Evolutionary conservation across 306 rosid species (phyloP).

Genomic region (Abrus pulchellus): DNA sequence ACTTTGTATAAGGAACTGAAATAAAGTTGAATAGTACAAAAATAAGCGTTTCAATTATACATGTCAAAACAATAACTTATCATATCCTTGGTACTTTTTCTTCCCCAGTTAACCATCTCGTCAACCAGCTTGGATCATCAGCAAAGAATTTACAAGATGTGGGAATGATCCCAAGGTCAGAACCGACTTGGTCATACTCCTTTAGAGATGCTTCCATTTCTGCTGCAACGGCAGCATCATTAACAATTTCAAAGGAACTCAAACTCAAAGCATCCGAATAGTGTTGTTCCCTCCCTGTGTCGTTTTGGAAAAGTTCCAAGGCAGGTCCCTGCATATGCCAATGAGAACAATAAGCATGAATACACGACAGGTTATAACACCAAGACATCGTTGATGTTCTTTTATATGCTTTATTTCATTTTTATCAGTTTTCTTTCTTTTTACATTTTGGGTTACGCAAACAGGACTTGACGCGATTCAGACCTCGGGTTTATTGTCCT

Average conservation of each 20-base stretch:
- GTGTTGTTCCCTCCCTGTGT: constrained; percentile 76
- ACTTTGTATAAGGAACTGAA: constrained; percentile 33
- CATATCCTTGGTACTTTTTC: constrained; percentile 69
- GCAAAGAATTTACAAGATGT: constrained; percentile 69
- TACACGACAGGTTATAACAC: constrained; percentile 16
- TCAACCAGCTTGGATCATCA: constrained; percentile 92
- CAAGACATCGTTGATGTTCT: constrained; percentile 13
- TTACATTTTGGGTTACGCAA: neutral
- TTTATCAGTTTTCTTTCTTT: neutral
- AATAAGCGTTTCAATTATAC: constrained; percentile 30
- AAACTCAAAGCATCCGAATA: constrained; percentile 69
- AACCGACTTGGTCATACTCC: constrained; percentile 79
- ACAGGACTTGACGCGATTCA: neutral
- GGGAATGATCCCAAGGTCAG: constrained; percentile 89
- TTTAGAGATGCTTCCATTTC: constrained; percentile 89
- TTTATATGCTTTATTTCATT: neutral
- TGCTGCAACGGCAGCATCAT: constrained; percentile 64
- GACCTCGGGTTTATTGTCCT: neutral
- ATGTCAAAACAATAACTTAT: constrained; percentile 28
- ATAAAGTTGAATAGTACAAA: constrained; percentile 29
- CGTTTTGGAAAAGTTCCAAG: constrained; percentile 71
- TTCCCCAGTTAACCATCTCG: constrained; percentile 86
- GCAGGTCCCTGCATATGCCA: constrained; percentile 73
- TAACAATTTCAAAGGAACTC: constrained; percentile 63
- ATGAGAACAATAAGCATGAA: neutral